Percentiles rank a stretch among this genome's conserved stretches.
Conservation (phyloP, 139 green algal species). For the Micractinium sp. region DNA sequence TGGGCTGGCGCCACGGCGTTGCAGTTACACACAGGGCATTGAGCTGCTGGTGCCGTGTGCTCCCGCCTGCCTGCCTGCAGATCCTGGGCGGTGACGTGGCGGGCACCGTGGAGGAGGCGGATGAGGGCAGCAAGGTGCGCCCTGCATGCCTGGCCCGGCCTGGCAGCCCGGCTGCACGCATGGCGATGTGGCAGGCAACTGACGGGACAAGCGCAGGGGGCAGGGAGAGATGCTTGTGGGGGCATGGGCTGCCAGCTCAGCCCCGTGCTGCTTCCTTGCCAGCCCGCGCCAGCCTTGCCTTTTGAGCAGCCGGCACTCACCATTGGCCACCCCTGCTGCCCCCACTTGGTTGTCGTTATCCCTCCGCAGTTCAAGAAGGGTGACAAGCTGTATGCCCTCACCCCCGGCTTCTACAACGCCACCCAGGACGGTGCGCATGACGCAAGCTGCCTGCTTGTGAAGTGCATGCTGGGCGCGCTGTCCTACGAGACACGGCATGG, state of each 20-base stretch:
- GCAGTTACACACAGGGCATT: not conserved
- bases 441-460: not conserved
- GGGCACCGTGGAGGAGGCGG: constrained; percentile 38
- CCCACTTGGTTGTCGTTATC: not conserved
- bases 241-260: not conserved
- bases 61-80: not conserved
- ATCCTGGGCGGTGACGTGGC: constrained; percentile 45
- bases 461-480: not conserved
- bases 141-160: too few species aligned
- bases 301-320: not conserved
- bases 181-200: too few species aligned
- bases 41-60: not conserved
- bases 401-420: constrained; percentile 17
- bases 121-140: constrained; percentile 25
- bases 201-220: too few species aligned
- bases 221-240: too few species aligned
- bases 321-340: not conserved
- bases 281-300: not conserved
- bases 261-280: not conserved
- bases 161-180: too few species aligned
- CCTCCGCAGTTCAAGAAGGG: constrained; percentile 29
- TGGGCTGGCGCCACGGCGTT: not conserved
- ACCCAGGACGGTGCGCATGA: not conserved
- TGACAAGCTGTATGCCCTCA: constrained; percentile 39
- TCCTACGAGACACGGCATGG: too few species aligned